These are phyloP conservation scores for Gossypium trilobum DNA, from an alignment of 441 rosid genomes.

Conservation along the genomic window DNA sequence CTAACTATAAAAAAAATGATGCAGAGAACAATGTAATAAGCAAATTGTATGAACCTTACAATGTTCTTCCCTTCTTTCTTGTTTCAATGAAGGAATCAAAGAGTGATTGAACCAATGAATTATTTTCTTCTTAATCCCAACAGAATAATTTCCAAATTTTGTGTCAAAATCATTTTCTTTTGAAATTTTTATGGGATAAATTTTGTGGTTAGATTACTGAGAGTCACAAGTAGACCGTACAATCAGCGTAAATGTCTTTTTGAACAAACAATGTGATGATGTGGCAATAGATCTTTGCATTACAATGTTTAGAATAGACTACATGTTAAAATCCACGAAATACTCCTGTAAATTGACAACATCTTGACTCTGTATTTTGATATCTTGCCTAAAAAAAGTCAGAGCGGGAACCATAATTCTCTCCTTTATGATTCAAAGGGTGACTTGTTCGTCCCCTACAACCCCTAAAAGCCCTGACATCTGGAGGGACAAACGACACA, in stretches of 20 bases:
- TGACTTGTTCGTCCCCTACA: conserved; percentile 16
- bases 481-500: conserved; percentile 17
- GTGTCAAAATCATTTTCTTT: not conserved
- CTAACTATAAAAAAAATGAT: not conserved
- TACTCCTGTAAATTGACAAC: not conserved
- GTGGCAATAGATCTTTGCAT: not conserved
- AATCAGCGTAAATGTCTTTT: not conserved
- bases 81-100: not conserved
- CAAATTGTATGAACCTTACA: not conserved
- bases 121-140: not conserved
- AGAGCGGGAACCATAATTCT: not conserved
- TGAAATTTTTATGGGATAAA: not conserved
- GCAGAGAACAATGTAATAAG: not conserved
- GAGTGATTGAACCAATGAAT: not conserved
- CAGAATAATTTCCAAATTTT: not conserved
- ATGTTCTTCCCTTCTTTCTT: not conserved
- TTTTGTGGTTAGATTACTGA: not conserved
- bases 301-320: not conserved
- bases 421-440: conserved; percentile 8
- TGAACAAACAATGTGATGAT: not conserved
- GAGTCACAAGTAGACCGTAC: not conserved
- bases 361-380: not conserved
- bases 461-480: conserved; percentile 15
- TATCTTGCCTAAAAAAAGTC: not conserved
- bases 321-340: not conserved